Conservation (phyloP, 805 yeast species). For the Monosporozyma unispora region DNA sequence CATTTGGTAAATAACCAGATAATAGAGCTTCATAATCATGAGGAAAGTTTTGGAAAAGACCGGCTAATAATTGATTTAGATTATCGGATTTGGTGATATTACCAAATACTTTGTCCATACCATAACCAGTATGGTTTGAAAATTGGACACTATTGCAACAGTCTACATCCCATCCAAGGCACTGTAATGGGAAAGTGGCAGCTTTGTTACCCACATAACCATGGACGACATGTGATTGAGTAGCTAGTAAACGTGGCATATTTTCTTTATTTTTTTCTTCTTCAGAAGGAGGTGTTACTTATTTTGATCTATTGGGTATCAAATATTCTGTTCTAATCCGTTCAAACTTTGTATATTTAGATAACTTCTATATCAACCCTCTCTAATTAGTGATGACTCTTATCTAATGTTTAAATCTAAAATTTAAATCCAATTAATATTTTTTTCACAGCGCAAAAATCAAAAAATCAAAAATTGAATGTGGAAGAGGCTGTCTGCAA, state of each 20-base stretch:
- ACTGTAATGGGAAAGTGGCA: slow-evolving; percentile 81
- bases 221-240: slow-evolving; percentile 85
- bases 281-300: not conserved
- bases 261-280: not conserved
- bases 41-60: slow-evolving; percentile 30
- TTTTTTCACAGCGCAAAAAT: not conserved
- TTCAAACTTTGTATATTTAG: not conserved
- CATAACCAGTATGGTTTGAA: slow-evolving; percentile 88
- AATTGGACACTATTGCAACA: slow-evolving; percentile 78
- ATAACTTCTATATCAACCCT: slow-evolving; percentile 40
- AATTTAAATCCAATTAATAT: not conserved
- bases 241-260: slow-evolving; percentile 18
- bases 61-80: slow-evolving; percentile 33
- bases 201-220: slow-evolving; percentile 94
- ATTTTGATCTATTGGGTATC: too few relatives aligned
- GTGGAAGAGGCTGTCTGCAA: too few relatives aligned
- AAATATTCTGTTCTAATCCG: too few relatives aligned
- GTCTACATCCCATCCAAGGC: slow-evolving; percentile 89
- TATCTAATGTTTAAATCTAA: not conserved
- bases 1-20: slow-evolving; percentile 63
- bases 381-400: not conserved
- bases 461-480: not conserved
- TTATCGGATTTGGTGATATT: slow-evolving; percentile 34
- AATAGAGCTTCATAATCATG: slow-evolving; percentile 43
- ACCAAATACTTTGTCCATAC: slow-evolving; percentile 34